phyloP scores from a whole-genome alignment of 805 yeast genomes.

The Saccharomyces jurei region DNA sequence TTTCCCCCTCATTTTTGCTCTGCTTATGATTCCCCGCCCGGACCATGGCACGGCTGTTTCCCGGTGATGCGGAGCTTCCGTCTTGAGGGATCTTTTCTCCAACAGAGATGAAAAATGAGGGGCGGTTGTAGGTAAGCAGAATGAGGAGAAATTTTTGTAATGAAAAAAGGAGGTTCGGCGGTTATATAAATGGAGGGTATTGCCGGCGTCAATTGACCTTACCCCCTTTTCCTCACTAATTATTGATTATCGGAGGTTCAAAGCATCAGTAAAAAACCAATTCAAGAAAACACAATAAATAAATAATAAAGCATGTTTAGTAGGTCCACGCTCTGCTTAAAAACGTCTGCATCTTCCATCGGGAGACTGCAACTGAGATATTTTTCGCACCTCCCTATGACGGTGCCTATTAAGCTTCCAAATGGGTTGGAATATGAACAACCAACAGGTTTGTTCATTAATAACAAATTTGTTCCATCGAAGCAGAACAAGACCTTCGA shows the following conservation, averaged over 20 bases:
- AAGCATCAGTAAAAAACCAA: not conserved
- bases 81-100: not conserved
- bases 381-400: constrained; percentile 34
- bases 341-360: not conserved
- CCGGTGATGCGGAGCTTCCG: not conserved
- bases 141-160: not conserved
- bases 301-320: not conserved
- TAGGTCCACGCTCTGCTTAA: not conserved
- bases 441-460: constrained; percentile 77
- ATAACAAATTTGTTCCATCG: constrained; percentile 64
- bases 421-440: constrained; percentile 67
- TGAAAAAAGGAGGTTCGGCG: not conserved
- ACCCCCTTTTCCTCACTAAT: not conserved
- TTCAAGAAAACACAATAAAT: not conserved
- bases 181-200: not conserved
- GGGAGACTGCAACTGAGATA: constrained; percentile 16
- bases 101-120: not conserved
- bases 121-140: not conserved
- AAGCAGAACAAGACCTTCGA: constrained; percentile 51
- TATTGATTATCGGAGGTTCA: not conserved
- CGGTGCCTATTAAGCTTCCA: constrained; percentile 53
- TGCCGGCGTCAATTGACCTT: not conserved
- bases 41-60: not conserved
- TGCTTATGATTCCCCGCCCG: not conserved
- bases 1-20: not conserved